Base-by-base conservation (phyloP, 768 basidiomycete species). In the Phlebiopsis gigantea region DNA sequence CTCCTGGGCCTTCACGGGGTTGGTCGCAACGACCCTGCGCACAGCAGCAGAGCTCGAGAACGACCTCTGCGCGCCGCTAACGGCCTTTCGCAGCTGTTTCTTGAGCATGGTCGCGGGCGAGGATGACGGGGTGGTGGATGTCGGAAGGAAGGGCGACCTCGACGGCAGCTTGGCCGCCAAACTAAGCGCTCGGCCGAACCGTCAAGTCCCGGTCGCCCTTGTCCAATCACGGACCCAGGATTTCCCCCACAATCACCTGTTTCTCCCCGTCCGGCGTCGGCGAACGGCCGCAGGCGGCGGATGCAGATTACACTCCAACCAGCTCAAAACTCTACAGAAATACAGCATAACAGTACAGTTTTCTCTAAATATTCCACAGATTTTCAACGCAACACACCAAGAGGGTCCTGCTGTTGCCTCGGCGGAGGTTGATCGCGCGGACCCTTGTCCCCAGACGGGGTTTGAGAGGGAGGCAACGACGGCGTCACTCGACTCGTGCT, bases 1-100 rank as follows among this genome's bases (percentile, higher is more conserved):
- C 72, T 92, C 85, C 72, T 91, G 79, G 15, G 91, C 92, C 71
- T 84, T 89, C 62, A 85, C 79, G 24, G 89, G 87, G 65, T 80
- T 86, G 46, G 87, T 84, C 41, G 83, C 83, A 57, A 83, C 82
- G 61, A 91, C 77, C 66, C 77, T 82, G 60, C 77, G 72, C 22
- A 77, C 79, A 42, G 82, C 72, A 7, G 81, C 70, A 2, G 92
- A 84, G 1, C 84, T 75, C 66, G 84, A 81, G 72, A 93, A 92
- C 4, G 83, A 73, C 60, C 87, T 80, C 30, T 73, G 73, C 46
- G 78, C 69, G 63, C 74, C 78, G 55, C 71, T 63, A 52, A 85
- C 71, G 56, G 79, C 73, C 69, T 77, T 80, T 46, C 77, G 77
- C 61, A 91, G 69, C 57, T 79, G 73, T 73, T 81, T 89, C 72